Base-by-base conservation (phyloP, 495 filamentous ascomycete species). In the Jackrogersella multiformis region DNA sequence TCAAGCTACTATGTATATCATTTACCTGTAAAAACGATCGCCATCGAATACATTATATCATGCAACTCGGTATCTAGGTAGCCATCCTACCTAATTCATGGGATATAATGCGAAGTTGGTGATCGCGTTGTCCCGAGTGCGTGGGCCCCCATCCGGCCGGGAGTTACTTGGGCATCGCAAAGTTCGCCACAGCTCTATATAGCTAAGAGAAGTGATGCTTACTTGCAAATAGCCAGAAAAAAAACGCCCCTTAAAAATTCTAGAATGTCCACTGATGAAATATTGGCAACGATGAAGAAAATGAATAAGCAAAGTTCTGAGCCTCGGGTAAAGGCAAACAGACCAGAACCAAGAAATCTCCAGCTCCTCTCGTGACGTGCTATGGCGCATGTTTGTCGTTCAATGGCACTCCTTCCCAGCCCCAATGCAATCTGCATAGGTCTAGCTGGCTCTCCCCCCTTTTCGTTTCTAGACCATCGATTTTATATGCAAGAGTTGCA, bases 351-450 rank as follows among this genome's bases (percentile, higher is more conserved):
- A 21, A 39, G 16, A 35, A 28, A 28, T 20, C 8, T 35, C n/a
- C n/a, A n/a, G n/a, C n/a, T 30, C n/a, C 38, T 48, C 34, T 45
- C 44, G 64, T 64, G 66, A 54, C 59, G 66, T 64, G 66, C 66
- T 59, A 64, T 56, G 24, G 54, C 49, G 60, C 35, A 16, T 58
- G 24, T 36, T 38, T 63, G 46, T 44, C 21, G 35, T 41, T 69
- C 48, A 45, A 45, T 60, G 66, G 42, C 48, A n/a, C n/a, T n/a
- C n/a, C 23, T 20, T 48, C 49, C 48, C 42, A 55, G 41, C 34
- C 39, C 45, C 21, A 38, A 32, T 48, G 24, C 36, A 23, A 55
- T 39, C 24, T 54, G 36, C n/a, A n/a, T n/a, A n/a, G n/a, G n/a
- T n/a, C n/a, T n/a, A n/a, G n/a, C n/a, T n/a, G n/a, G n/a, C n/a